phyloP scores from a whole-genome alignment of 2,329 filamentous ascomycete species.

The Pleurostoma richardsiae region DNA sequence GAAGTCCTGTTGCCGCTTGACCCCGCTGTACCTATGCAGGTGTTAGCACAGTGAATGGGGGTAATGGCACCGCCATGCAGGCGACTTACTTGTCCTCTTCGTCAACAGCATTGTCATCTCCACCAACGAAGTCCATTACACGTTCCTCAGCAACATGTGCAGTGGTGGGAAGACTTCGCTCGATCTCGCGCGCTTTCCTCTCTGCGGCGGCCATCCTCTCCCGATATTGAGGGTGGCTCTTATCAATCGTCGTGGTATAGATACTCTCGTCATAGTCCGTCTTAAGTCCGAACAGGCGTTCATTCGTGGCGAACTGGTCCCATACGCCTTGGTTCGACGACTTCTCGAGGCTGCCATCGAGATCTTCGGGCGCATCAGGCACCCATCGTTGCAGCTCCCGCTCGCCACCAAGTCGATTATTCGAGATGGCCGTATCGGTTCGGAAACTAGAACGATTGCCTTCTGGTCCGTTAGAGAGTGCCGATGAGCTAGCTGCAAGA shows the following conservation, averaged over 20 bases:
- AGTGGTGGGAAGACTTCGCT: conserved; percentile 67
- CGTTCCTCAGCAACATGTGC: conserved; percentile 88
- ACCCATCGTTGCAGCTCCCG: conserved; percentile 80
- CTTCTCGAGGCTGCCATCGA: conserved; percentile 66
- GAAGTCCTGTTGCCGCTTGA: conserved; percentile 66
- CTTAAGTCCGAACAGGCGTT: conserved; percentile 78
- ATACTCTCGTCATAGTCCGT: conserved; percentile 92
- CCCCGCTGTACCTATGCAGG: conserved; percentile 76
- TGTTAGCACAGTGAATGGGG: conserved; percentile 11
- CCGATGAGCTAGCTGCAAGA: neutral
- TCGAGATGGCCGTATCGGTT: conserved; percentile 86
- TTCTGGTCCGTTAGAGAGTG: conserved; percentile 25
- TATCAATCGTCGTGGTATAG: conserved; percentile 90
- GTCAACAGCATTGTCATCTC: conserved; percentile 64
- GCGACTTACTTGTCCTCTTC: conserved; percentile 82
- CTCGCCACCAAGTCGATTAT: conserved; percentile 63
- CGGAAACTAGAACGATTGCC: conserved; percentile 67
- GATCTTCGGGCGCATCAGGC: conserved; percentile 55
- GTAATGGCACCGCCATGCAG: no score
- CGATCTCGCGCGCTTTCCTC: conserved; percentile 83
- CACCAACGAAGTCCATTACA: conserved; percentile 60
- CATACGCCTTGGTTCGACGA: conserved; percentile 48
- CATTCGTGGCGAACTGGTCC: conserved; percentile 94
- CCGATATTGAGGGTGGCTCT: conserved; percentile 74
- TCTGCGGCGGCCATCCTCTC: conserved; percentile 75